Percentiles rank a stretch among this genome's conserved stretches.
Conservation (phyloP, 2,329 filamentous ascomycete genomes). For the Fusarium sp. region DNA sequence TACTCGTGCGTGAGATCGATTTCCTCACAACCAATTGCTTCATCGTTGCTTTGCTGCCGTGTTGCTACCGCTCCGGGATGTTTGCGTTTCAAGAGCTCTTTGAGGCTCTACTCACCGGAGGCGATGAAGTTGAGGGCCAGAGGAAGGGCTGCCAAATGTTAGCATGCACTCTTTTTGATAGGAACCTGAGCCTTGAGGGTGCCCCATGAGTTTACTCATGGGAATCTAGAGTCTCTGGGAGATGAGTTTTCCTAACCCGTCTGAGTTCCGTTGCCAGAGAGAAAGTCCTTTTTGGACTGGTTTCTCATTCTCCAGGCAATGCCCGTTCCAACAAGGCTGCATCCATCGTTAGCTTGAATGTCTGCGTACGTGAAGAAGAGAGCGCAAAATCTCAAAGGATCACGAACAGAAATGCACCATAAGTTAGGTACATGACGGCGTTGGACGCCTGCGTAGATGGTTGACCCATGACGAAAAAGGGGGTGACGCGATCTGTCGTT, state of each 20-base stretch:
- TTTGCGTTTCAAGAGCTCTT: conserved; percentile 29
- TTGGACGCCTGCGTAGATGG: conserved; percentile 83
- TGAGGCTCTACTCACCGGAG: conserved; percentile 79
- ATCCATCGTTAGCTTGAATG: conserved; percentile 29
- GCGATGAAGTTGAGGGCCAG: conserved; percentile 91
- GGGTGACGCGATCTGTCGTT: not conserved
- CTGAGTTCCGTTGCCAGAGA: conserved; percentile 84
- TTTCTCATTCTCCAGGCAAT: conserved; percentile 69
- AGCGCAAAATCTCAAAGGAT: not conserved
- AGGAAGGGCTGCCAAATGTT: conserved; percentile 72
- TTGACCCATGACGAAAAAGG: conserved; percentile 71
- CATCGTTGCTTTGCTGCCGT: conserved; percentile 49
- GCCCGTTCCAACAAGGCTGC: conserved; percentile 72
- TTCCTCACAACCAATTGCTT: conserved; percentile 20
- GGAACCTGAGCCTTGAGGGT: not conserved
- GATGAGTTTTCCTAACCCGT: conserved; percentile 71
- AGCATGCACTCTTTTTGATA: conserved; percentile 34
- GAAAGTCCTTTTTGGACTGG: conserved; percentile 77
- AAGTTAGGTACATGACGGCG: conserved; percentile 85
- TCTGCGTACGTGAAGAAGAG: not conserved
- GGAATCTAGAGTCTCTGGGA: conserved; percentile 2
- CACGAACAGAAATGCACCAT: conserved; percentile 79
- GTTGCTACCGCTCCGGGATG: conserved; percentile 72
- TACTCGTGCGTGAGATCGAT: conserved; percentile 26
- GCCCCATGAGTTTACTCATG: not conserved